phyloP scores from a whole-genome alignment of 176 grass and related monocot genomes.

The Elaeis guineensis region DNA sequence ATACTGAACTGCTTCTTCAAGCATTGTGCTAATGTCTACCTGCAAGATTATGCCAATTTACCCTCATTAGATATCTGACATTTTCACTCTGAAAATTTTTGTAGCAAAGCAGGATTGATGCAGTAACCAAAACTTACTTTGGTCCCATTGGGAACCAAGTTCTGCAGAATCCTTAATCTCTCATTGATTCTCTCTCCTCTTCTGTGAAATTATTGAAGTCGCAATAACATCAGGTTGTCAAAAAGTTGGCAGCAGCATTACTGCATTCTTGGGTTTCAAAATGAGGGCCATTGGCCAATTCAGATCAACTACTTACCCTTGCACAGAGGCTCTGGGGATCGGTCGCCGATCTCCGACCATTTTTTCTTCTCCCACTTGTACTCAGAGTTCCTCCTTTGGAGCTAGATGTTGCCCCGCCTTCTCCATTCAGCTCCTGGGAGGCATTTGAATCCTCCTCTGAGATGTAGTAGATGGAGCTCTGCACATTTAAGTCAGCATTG shows the following conservation, averaged over 20 bases:
- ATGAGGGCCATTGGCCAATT: too few species aligned
- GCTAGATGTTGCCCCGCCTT: not conserved
- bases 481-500: conserved; percentile 5
- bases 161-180: conserved; percentile 65
- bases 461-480: conserved; percentile 35
- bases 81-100: too few species aligned
- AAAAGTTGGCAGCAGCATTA: not conserved
- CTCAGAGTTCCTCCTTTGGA: conserved; percentile 30
- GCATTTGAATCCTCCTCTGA: conserved; percentile 50
- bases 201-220: conserved; percentile 34
- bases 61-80: too few species aligned
- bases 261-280: too few species aligned
- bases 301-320: conserved; percentile 30
- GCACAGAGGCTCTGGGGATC: conserved; percentile 83
- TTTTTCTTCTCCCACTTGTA: conserved; percentile 28
- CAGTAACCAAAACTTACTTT: conserved; percentile 40
- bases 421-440: conserved; percentile 1
- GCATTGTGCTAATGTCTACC: conserved; percentile 94
- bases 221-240: conserved; percentile 22
- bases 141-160: conserved; percentile 79
- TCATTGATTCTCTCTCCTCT: conserved; percentile 87
- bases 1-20: conserved; percentile 79
- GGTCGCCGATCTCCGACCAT: conserved; percentile 26
- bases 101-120: too few species aligned
- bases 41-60: conserved; percentile 20